Conservation (phyloP, 1,139 yeast species). For the Suhomyces panamericanus region DNA sequence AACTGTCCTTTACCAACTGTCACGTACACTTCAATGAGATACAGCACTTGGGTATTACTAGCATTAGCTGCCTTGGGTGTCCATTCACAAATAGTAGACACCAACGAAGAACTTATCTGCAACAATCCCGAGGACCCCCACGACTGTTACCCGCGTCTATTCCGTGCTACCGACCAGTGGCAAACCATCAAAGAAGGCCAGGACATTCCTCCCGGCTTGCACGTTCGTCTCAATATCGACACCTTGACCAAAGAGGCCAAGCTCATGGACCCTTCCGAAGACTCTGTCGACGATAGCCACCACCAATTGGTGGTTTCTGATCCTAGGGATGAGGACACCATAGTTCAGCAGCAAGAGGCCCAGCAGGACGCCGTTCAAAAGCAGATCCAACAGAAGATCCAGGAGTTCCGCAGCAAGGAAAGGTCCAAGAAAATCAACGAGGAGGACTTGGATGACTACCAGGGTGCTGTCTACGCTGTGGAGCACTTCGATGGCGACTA, state of each 20-base stretch:
- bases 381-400: constrained; percentile 17
- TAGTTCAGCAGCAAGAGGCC: constrained; percentile 14
- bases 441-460: constrained; percentile 28
- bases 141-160: constrained; percentile 64
- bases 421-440: constrained; percentile 15
- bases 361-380: constrained; percentile 13
- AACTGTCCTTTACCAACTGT: not conserved
- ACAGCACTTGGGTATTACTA: constrained; percentile 1
- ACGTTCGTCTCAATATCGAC: constrained; percentile 68
- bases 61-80: constrained; percentile 4
- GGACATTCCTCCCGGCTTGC: constrained; percentile 74
- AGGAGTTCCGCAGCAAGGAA: constrained; percentile 14
- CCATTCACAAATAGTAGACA: constrained; percentile 13
- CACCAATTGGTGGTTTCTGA: constrained; percentile 20
- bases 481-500: constrained; percentile 16
- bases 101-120: constrained; percentile 40
- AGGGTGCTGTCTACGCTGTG: constrained; percentile 31
- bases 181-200: constrained; percentile 66
- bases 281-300: constrained; percentile 14
- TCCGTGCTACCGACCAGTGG: constrained; percentile 69
- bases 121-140: constrained; percentile 42
- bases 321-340: constrained; percentile 14
- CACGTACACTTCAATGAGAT: constrained; percentile 5
- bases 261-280: constrained; percentile 35
- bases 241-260: constrained; percentile 71